These are phyloP conservation scores for Pelargonium nanum DNA, from an alignment of 345 rosid species.

Conservation along the genomic window DNA sequence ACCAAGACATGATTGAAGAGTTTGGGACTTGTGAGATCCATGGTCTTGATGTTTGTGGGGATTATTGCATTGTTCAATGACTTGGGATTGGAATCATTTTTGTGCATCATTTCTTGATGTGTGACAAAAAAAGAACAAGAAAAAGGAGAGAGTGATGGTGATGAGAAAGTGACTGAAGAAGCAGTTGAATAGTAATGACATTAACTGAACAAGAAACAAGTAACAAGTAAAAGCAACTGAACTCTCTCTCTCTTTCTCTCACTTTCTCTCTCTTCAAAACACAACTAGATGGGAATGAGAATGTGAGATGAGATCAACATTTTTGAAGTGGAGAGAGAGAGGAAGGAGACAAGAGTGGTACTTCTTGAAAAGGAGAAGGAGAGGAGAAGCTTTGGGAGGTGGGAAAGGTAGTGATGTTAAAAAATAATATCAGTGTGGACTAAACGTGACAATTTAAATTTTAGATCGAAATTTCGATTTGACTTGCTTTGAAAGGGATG, in stretches of 20 bases:
- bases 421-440: too few species aligned
- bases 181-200: slow-evolving; percentile 21
- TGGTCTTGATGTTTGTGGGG: slow-evolving; percentile 6
- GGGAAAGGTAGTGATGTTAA: background rate
- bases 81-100: background rate
- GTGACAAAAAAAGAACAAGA: background rate
- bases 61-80: background rate
- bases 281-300: background rate
- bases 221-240: background rate
- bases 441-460: too few species aligned
- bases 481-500: too few species aligned
- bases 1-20: slow-evolving; percentile 5
- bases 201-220: slow-evolving; percentile 10
- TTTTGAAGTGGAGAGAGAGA: background rate
- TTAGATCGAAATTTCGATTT: too few species aligned
- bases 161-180: slow-evolving; percentile 21
- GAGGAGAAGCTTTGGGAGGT: background rate
- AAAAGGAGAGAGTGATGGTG: background rate
- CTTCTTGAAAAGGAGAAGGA: background rate
- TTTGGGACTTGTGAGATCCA: slow-evolving; percentile 42
- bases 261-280: slow-evolving; percentile 3
- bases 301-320: background rate
- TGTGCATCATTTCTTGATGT: slow-evolving; percentile 6
- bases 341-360: slow-evolving; percentile 17
- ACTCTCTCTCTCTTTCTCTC: background rate